phyloP scores from a whole-genome alignment of 345 rosid species.

The Hypericum androsaemum region DNA sequence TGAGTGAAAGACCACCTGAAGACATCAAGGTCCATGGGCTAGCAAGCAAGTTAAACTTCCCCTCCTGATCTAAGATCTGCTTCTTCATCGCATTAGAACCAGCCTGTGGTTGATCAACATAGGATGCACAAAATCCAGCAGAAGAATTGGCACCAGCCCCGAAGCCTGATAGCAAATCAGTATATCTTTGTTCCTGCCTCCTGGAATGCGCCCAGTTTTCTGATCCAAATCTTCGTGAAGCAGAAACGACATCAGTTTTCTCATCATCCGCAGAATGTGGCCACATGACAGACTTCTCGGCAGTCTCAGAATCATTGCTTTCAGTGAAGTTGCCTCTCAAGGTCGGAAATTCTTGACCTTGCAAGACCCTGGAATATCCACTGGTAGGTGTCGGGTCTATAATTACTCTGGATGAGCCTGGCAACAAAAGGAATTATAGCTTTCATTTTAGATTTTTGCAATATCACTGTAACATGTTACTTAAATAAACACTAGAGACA shows the following conservation, averaged over 20 bases:
- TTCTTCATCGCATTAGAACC: slow-evolving; percentile 24
- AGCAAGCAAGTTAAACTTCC: slow-evolving; percentile 32
- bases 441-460: background rate
- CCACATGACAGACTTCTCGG: slow-evolving; percentile 52
- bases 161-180: slow-evolving; percentile 59
- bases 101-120: slow-evolving; percentile 29
- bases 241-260: slow-evolving; percentile 38
- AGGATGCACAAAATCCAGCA: slow-evolving; percentile 24
- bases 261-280: slow-evolving; percentile 46
- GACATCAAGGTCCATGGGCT: slow-evolving; percentile 44
- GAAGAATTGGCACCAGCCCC: slow-evolving; percentile 35
- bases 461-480: background rate
- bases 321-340: slow-evolving; percentile 48
- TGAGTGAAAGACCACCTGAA: slow-evolving; percentile 36
- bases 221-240: slow-evolving; percentile 37
- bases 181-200: slow-evolving; percentile 42
- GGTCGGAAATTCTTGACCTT: slow-evolving; percentile 70
- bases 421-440: background rate
- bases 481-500: background rate
- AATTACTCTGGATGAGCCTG: slow-evolving; percentile 35
- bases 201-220: slow-evolving; percentile 41
- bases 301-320: slow-evolving; percentile 38
- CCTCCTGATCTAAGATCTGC: slow-evolving; percentile 32
- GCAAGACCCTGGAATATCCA: slow-evolving; percentile 65
- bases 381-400: slow-evolving; percentile 46